Evolutionary conservation across 1,139 yeast genomes (phyloP).

Genomic region (Taiozyma sp.): DNA sequence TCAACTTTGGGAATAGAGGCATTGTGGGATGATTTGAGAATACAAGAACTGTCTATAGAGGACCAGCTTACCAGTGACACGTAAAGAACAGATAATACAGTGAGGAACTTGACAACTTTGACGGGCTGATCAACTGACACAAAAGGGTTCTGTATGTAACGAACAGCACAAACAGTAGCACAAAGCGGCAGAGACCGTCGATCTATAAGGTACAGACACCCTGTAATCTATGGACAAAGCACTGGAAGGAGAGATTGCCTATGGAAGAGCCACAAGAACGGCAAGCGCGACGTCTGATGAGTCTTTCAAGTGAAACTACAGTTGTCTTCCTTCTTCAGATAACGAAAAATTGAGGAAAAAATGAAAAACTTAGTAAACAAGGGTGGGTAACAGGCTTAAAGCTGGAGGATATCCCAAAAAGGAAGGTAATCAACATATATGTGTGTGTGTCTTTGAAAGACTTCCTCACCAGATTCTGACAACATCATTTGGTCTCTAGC

Average conservation of each 20-base stretch:
- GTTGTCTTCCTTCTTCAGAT: neutral
- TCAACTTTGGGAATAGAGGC: conserved; percentile 19
- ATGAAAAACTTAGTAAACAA: neutral
- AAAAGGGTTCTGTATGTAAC: neutral
- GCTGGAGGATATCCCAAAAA: neutral
- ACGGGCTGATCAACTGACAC: neutral
- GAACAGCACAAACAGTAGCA: neutral
- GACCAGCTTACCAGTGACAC: neutral
- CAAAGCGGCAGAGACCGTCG: neutral
- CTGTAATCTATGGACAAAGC: neutral
- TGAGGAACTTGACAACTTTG: neutral
- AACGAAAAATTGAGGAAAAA: neutral
- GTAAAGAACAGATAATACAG: neutral
- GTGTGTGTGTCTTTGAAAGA: too few relatives aligned
- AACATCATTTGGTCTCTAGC: too few relatives aligned
- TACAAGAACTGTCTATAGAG: neutral
- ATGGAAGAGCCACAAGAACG: neutral
- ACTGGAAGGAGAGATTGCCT: neutral
- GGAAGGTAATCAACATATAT: neutral
- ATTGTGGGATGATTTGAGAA: conserved; percentile 1
- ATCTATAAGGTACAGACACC: neutral
- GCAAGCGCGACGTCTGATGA: neutral
- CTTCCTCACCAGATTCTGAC: too few relatives aligned
- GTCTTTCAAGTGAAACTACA: neutral
- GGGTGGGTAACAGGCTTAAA: neutral